A percentile compares a stretch with the other conserved stretches of the same genome.
These are phyloP conservation scores for Monosporascus sp. DNA, from an alignment of 2,329 filamentous ascomycete genomes.

Conservation along the genomic window DNA sequence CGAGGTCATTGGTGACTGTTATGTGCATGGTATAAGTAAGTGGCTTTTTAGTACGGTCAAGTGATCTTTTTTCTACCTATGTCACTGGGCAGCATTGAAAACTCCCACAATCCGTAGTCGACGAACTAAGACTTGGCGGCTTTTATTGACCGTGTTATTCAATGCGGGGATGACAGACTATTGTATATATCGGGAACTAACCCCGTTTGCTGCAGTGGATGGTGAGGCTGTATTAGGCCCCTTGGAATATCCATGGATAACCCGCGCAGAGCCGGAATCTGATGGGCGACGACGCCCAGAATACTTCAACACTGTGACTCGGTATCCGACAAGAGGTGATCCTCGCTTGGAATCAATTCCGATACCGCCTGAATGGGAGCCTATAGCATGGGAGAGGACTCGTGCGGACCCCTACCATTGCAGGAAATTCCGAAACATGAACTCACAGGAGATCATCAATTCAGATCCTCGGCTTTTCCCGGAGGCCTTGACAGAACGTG, in stretches of 20 bases:
- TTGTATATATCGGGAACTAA: neutral
- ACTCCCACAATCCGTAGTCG: too few species aligned
- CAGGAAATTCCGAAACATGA: conserved; percentile 7
- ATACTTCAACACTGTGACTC: conserved; percentile 3
- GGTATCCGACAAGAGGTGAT: conserved; percentile 1
- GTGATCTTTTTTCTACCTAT: neutral
- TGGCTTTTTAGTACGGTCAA: neutral
- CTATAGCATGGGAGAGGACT: conserved; percentile 6
- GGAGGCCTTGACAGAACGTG: conserved; percentile 8
- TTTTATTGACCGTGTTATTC: too few species aligned
- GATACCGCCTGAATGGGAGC: conserved; percentile 10
- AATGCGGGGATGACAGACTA: too few species aligned
- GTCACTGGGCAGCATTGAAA: conserved; percentile 1
- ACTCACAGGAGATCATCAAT: conserved; percentile 11
- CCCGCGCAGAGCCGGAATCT: neutral
- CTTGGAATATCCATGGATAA: conserved; percentile 1
- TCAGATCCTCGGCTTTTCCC: conserved; percentile 15
- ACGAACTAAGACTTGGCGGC: too few species aligned
- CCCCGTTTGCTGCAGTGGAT: conserved; percentile 3
- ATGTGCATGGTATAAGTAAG: neutral
- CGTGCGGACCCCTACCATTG: conserved; percentile 8
- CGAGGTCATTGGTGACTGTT: conserved; percentile 12
- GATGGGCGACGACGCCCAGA: neutral
- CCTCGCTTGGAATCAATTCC: conserved; percentile 7
- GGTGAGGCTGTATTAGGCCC: conserved; percentile 12